phyloP scores from a whole-genome alignment of 352 stramenopile genomes.

The Phytophthora cryptogea region DNA sequence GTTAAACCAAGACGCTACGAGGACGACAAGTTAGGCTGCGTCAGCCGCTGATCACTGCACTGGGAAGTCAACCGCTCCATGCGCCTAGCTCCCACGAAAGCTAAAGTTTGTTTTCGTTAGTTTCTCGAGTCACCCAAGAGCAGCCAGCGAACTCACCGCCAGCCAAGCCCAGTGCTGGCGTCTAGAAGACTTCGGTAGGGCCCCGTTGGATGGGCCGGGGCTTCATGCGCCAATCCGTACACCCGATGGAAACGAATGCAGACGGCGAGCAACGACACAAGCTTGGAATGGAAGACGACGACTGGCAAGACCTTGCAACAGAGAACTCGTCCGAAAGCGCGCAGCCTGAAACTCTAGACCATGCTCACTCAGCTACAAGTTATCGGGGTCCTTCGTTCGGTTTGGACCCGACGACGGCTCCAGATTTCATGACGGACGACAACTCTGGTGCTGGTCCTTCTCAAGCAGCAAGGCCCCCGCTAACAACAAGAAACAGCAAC shows the following conservation, averaged over 20 bases:
- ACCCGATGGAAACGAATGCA: slow-evolving; percentile 54
- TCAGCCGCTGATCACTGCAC: neutral
- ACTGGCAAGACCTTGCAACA: slow-evolving; percentile 34
- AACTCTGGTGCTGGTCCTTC: slow-evolving; percentile 1
- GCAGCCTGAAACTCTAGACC: slow-evolving; percentile 12
- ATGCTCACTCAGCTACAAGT: neutral
- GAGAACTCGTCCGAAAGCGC: slow-evolving; percentile 33
- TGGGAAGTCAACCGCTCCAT: slow-evolving; percentile 23
- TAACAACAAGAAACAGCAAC: slow-evolving; percentile 17
- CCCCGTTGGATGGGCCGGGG: slow-evolving; percentile 48
- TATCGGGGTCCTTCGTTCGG: slow-evolving; percentile 16
- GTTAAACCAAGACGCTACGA: slow-evolving; percentile 4
- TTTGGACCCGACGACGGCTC: slow-evolving; percentile 14
- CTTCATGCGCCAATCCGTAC: slow-evolving; percentile 68
- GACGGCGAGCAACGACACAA: slow-evolving; percentile 21
- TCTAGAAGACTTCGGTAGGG: slow-evolving; percentile 13
- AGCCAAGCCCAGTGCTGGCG: slow-evolving; percentile 11
- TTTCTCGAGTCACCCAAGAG: slow-evolving; percentile 7
- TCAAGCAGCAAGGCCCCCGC: slow-evolving; percentile 7
- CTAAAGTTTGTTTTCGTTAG: slow-evolving; percentile 16
- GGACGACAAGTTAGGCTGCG: slow-evolving; percentile 14
- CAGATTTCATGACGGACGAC: slow-evolving; percentile 22
- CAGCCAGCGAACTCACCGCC: neutral
- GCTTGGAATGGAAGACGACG: slow-evolving; percentile 25
- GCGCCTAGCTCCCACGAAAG: slow-evolving; percentile 19